Base-by-base conservation (phyloP, 108 stramenopile genomes). In the Nitzschia inconspicua region DNA sequence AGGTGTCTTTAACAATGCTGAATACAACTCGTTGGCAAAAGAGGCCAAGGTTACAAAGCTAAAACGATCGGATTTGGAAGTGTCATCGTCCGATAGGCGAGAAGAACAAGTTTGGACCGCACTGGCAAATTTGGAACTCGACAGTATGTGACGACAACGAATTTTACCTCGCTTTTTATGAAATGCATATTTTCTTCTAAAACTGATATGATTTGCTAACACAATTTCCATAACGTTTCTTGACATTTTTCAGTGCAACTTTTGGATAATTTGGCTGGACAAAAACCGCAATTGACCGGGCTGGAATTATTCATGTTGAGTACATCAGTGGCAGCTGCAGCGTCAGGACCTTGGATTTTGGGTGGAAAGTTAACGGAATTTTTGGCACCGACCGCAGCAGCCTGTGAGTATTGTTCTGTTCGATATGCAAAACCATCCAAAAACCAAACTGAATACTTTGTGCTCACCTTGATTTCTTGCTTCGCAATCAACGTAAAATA, bases 281-380 rank as follows among this genome's bases (percentile, higher is more conserved):
- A 83, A 47, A 67, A 76, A 59, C 72, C 87, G 2, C 87, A 89
- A 71, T 44, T 93, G 35, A 68, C 76, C 3, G 44, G 51, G 4
- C 47, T 89, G 13, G 92, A 93, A 50, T 62, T 86, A 13, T 55
- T 68, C 8, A 40, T 93, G 36, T 60, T 93, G 19, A 39, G 66
- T n/a, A 58, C 66, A 8, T 68, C 84, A 1, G 83, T 93, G 4
- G 26, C 73, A 0, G 70, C 77, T 0, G 85, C 84, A 4, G 82
- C 74, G 0, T 60, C 74, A 14, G 83, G 88, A 3, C 92, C 92
- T 3, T 65, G 84, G 13, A 43, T 87, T 2, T 77, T 91, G 0
- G 82, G 80, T 3, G 80, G 79, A 34, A 54, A 66, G n/a, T 73
- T 93, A 3, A 79, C 82, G 23, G 82, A 83, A 51, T 78, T 88